Evolutionary conservation across 495 filamentous ascomycete species (phyloP).

Genomic region (Neurospora africana): DNA sequence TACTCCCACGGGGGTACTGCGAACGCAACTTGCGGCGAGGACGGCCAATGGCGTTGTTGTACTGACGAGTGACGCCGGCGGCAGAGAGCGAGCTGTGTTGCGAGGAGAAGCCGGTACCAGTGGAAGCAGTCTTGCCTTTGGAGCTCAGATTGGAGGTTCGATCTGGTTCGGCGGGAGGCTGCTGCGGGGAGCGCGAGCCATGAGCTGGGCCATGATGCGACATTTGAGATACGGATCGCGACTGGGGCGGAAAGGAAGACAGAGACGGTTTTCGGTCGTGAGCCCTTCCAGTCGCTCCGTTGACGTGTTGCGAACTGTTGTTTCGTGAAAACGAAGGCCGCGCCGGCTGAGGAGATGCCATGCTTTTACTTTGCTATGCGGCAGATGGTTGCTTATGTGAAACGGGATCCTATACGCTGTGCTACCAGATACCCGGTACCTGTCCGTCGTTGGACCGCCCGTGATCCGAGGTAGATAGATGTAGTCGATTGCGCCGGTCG

Average conservation of each 20-base stretch:
- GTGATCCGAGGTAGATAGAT: not conserved
- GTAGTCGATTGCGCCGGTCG: not conserved
- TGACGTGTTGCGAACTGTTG: constrained; percentile 3
- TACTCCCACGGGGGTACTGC: constrained; percentile 69
- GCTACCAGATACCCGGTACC: not conserved
- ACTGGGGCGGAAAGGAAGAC: constrained; percentile 49
- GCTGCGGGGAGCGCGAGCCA: constrained; percentile 43
- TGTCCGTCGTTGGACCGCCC: not conserved
- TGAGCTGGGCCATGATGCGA: constrained; percentile 27
- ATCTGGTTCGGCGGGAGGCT: constrained; percentile 33
- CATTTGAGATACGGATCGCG: constrained; percentile 42
- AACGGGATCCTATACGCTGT: not conserved
- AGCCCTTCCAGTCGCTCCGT: not conserved
- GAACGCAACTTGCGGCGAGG: constrained; percentile 52
- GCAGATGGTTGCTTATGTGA: not conserved
- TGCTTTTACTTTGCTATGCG: not conserved
- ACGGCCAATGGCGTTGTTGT: constrained; percentile 28
- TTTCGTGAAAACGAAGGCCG: constrained; percentile 6
- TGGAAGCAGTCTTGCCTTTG: constrained; percentile 45
- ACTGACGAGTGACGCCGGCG: constrained; percentile 24
- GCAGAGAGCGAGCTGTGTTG: constrained; percentile 44
- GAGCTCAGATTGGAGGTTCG: constrained; percentile 44
- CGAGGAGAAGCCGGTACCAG: constrained; percentile 37
- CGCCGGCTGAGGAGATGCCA: not conserved
- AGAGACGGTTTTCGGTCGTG: constrained; percentile 40